Conservation (phyloP, 345 rosid species). For the Salix purpurea region DNA sequence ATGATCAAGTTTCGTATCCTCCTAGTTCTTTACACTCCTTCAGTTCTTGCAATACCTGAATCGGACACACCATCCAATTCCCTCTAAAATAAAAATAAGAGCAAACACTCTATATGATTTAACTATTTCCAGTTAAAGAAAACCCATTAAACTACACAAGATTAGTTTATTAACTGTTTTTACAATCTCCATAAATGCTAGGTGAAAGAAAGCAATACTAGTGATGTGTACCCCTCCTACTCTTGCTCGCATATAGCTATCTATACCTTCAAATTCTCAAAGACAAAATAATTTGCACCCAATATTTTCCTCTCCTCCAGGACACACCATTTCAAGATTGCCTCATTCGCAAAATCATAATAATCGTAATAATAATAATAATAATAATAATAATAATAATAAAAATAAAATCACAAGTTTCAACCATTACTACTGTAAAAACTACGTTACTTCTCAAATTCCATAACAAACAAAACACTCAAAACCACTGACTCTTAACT, state of each 20-base stretch:
- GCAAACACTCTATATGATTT: background rate
- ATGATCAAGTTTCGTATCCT: background rate
- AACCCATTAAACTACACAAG: background rate
- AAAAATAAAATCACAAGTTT: background rate
- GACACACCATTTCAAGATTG: too few species aligned
- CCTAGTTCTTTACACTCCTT: background rate
- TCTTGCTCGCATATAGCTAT: background rate
- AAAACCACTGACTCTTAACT: background rate
- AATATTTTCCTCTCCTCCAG: too few species aligned
- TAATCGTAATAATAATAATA: too few species aligned
- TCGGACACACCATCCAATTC: background rate
- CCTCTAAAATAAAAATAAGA: background rate
- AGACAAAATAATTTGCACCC: background rate
- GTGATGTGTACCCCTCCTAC: background rate
- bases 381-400: too few species aligned
- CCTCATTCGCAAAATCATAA: too few species aligned
- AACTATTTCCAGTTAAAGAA: background rate
- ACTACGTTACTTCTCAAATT: background rate
- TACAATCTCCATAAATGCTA: background rate
- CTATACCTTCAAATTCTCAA: background rate
- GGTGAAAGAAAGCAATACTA: background rate
- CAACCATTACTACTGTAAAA: background rate
- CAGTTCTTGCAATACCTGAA: background rate
- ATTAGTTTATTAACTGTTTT: background rate
- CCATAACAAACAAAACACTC: background rate